Conservation (phyloP, 805 yeast species). For the Lipomyces japonicus region DNA sequence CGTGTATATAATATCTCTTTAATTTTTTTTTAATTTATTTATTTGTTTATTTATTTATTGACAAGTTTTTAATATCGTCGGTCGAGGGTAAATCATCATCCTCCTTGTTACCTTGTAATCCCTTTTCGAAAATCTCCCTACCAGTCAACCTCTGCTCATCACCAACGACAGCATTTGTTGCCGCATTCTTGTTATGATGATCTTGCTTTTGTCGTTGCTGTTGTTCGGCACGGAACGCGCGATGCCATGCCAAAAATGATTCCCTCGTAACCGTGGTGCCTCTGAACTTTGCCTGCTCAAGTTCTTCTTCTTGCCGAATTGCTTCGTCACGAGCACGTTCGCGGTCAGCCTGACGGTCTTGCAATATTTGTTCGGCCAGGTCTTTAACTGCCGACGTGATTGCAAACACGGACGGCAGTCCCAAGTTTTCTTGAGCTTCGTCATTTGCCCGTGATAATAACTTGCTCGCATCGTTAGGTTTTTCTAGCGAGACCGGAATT, state of each 20-base stretch:
- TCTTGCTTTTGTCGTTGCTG: conserved; percentile 55
- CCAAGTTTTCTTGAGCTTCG: conserved; percentile 68
- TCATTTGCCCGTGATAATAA: conserved; percentile 52
- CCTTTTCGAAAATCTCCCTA: conserved; percentile 81
- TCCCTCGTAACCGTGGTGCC: conserved; percentile 89
- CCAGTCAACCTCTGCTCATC: conserved; percentile 68
- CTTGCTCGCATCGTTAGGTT: neutral
- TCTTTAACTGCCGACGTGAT: conserved; percentile 75
- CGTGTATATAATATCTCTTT: neutral
- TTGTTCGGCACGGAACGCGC: conserved; percentile 62
- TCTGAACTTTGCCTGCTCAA: conserved; percentile 82
- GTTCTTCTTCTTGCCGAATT: conserved; percentile 61
- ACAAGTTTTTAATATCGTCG: neutral
- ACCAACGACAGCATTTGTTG: conserved; percentile 27
- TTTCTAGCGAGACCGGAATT: neutral
- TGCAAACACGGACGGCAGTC: conserved; percentile 89
- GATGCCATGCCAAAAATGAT: conserved; percentile 70
- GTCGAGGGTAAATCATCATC: conserved; percentile 45
- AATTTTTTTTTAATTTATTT: neutral
- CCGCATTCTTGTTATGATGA: conserved; percentile 21
- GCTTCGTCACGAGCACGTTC: conserved; percentile 60
- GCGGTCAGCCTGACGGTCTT: conserved; percentile 49
- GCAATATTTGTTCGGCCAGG: conserved; percentile 66
- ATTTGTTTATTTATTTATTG: no score
- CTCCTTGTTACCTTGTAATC: conserved; percentile 71